phyloP scores from a whole-genome alignment of 2,329 filamentous ascomycete genomes.

The Didymella keratinophila region DNA sequence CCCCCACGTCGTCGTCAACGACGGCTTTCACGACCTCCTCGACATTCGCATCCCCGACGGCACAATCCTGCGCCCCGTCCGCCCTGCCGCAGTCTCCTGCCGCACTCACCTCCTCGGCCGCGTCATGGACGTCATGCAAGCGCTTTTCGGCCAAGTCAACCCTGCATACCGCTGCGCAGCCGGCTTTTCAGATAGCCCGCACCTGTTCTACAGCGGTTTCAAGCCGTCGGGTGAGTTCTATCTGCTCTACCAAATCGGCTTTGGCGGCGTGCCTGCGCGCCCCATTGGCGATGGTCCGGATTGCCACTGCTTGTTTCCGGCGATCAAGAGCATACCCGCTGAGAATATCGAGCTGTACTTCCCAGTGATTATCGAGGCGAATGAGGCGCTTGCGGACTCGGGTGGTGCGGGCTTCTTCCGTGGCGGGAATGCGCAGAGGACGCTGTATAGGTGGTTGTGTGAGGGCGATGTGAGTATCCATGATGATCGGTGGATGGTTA shows the following conservation, averaged over 20 bases:
- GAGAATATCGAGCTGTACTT: conserved; percentile 60
- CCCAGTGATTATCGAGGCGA: conserved; percentile 58
- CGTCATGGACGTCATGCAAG: conserved; percentile 60
- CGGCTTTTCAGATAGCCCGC: conserved; percentile 60
- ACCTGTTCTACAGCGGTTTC: conserved; percentile 61
- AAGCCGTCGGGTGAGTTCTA: conserved; percentile 59
- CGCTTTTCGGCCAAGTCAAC: conserved; percentile 59
- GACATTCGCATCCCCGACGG: conserved; percentile 58
- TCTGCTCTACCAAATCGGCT: conserved; percentile 61
- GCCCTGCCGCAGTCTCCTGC: conserved; percentile 58
- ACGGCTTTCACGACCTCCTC: conserved; percentile 60
- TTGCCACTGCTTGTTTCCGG: conserved; percentile 61
- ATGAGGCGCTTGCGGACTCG: conserved; percentile 58
- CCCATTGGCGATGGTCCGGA: conserved; percentile 59
- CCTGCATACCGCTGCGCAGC: conserved; percentile 57
- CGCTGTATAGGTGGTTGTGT: conserved; percentile 56
- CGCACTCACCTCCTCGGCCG: conserved; percentile 59
- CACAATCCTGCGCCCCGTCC: conserved; percentile 56
- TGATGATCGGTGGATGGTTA: conserved; percentile 60
- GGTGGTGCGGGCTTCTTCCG: conserved; percentile 58
- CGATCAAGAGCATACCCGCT: conserved; percentile 60
- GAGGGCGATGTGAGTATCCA: conserved; percentile 59
- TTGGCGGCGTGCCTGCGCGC: conserved; percentile 59
- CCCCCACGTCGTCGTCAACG: conserved; percentile 59
- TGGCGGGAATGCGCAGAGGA: conserved; percentile 60